Percentiles rank a stretch among this genome's conserved stretches.
Conservation (phyloP, 805 yeast species). For the Ogataea ganodermae region DNA sequence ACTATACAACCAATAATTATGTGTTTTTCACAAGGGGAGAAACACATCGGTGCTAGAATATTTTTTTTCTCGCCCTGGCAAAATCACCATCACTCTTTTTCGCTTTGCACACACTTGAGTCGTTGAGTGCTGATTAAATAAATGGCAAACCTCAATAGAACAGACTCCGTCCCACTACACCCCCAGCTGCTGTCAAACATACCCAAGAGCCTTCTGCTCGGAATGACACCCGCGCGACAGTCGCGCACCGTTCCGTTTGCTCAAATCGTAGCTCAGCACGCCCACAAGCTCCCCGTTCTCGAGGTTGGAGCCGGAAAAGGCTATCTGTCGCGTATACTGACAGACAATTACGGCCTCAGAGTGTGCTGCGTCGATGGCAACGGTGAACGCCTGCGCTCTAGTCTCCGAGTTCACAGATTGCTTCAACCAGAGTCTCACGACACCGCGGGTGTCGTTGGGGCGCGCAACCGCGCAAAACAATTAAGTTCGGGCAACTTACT, state of each 20-base stretch:
- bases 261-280: conserved; percentile 1
- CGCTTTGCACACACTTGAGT: too few species aligned
- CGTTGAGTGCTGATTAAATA: too few species aligned
- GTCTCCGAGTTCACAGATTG: conserved; percentile 23
- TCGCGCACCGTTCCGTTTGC: conserved; percentile 21
- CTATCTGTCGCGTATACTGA: conserved; percentile 29
- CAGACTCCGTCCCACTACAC: conserved; percentile 8
- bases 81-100: neutral
- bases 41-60: too few species aligned
- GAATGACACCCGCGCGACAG: conserved; percentile 18
- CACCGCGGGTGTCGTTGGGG: conserved; percentile 6
- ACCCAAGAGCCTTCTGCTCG: conserved; percentile 13
- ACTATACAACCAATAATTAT: conserved; percentile 48
- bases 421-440: conserved; percentile 16
- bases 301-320: conserved; percentile 38
- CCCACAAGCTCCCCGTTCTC: conserved; percentile 13
- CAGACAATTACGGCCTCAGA: conserved; percentile 16
- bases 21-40: neutral
- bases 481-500: conserved; percentile 17
- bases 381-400: conserved; percentile 23
- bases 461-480: neutral
- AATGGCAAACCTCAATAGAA: neutral
- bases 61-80: too few species aligned
- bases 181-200: neutral
- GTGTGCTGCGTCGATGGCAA: conserved; percentile 30